Evolutionary conservation across 768 basidiomycete genomes (phyloP), one percentile per base, ranked within the genome.

Genomic region (Lactarius sanguifluus): DNA sequence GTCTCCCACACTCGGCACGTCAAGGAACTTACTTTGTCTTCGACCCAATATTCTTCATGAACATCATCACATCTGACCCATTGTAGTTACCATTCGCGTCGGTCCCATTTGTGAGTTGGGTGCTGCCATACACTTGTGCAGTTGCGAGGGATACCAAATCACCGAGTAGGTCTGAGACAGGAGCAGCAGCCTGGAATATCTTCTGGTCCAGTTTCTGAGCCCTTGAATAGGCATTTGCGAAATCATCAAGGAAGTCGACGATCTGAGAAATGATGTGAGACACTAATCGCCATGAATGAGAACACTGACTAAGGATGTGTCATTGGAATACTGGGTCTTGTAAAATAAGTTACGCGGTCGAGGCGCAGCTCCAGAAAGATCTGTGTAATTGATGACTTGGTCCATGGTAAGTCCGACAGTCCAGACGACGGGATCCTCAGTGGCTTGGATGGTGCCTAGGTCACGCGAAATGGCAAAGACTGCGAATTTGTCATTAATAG

Each of bases 21-120:
- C 23, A 13, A 10, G 12, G 12, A 57, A 62, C 60, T 43, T 68
- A 82, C 85, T 83, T 78, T 84, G 57, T 1, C 7, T 18, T 15
- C 3, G 6, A 25, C 6, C 65, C 68, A 20, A 68, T 64, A 36
- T 69, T 68, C 58, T 66, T 86, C 77, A 87, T 78, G 73, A 87
- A 86, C 13, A 84, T 78, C 36, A 86, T 73, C 8, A 83, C 73
- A 72, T 86, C 85, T 20, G 69, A 76, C 1, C 79, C 79, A 71
- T 86, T 85, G 76, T 79, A 84, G 9, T 79, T 76, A 5, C 84
- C 83, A 67, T 79, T 73, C 34, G 72, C 71, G 28, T 77, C 81
- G 66, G 80, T 81, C 16, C 84, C 81, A 36, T 84, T 72, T 0
- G 86, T 87, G 58, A 87, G 77, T 63, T 88, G 86, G n/a, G 77